These are phyloP conservation scores for Peniophora sp. DNA, from an alignment of 1,284 basidiomycete species.

Conservation along the genomic window DNA sequence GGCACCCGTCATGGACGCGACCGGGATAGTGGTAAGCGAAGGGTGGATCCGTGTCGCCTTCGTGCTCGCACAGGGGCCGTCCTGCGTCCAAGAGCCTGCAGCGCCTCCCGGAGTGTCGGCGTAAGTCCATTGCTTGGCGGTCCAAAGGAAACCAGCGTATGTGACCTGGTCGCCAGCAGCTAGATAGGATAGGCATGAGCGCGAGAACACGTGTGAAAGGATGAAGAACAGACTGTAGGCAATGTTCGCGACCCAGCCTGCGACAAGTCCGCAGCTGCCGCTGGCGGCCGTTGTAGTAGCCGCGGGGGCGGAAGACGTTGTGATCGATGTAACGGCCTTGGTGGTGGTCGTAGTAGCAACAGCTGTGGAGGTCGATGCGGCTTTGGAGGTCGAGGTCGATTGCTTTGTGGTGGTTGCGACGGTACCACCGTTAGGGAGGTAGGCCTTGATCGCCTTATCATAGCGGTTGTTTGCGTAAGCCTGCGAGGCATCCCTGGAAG, in stretches of 20 bases:
- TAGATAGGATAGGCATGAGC: conserved; percentile 10
- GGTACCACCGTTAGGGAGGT: conserved; percentile 29
- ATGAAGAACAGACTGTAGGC: conserved; percentile 40
- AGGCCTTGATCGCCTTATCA: conserved; percentile 44
- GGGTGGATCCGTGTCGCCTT: conserved; percentile 4
- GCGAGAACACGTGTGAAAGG: conserved; percentile 40
- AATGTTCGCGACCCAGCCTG: conserved; percentile 34
- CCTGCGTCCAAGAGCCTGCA: conserved; percentile 30
- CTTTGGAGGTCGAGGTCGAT: conserved; percentile 16
- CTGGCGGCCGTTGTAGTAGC: conserved; percentile 18
- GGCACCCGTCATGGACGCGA: not conserved
- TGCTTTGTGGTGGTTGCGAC: conserved; percentile 32
- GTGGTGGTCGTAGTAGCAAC: conserved; percentile 42
- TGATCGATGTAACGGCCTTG: conserved; percentile 28
- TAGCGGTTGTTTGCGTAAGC: conserved; percentile 39
- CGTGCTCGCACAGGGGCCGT: conserved; percentile 25
- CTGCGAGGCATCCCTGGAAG: not conserved
- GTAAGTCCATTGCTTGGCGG: conserved; percentile 49
- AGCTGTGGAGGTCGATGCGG: conserved; percentile 25
- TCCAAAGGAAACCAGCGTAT: conserved; percentile 43
- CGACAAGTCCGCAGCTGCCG: conserved; percentile 37
- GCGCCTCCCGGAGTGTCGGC: conserved; percentile 28
- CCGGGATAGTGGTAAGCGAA: not conserved
- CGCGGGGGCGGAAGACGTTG: conserved; percentile 17
- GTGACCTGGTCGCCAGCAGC: conserved; percentile 30